Evolutionary conservation across 1,139 yeast species (phyloP).

Genomic region (Magnusiomyces starmeri): DNA sequence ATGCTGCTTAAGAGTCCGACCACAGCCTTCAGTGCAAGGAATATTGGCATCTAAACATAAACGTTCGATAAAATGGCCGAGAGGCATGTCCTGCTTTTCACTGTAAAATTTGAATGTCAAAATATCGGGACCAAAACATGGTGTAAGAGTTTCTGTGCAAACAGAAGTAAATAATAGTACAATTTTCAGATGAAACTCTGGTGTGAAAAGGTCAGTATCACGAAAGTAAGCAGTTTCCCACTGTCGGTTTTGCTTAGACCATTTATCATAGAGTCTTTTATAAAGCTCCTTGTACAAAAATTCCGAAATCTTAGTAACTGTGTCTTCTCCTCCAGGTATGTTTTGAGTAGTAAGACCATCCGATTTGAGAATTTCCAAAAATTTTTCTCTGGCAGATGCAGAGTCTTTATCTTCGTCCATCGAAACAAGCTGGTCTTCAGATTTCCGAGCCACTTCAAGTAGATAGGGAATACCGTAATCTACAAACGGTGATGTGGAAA

Average conservation of each 20-base stretch:
- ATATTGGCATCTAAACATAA: conserved; percentile 60
- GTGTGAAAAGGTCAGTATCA: conserved; percentile 49
- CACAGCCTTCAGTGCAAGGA: conserved; percentile 76
- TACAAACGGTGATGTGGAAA: conserved; percentile 74
- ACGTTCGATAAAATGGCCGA: conserved; percentile 84
- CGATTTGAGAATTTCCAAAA: conserved; percentile 15
- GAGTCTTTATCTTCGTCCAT: conserved; percentile 30
- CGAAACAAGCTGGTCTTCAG: conserved; percentile 42
- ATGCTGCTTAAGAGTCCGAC: conserved; percentile 63
- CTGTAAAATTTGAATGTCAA: conserved; percentile 81
- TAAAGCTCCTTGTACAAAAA: conserved; percentile 24
- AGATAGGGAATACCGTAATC: conserved; percentile 60
- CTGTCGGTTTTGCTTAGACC: conserved; percentile 39
- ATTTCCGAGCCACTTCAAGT: conserved; percentile 46
- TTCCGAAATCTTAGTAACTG: conserved; percentile 22
- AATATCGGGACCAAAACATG: conserved; percentile 85
- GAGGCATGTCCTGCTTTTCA: conserved; percentile 71
- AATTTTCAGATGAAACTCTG: conserved; percentile 70
- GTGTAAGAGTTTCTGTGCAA: conserved; percentile 77
- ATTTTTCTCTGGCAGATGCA: conserved; percentile 21
- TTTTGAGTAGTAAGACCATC: conserved; percentile 18
- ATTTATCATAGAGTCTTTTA: conserved; percentile 25
- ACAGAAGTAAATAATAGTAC: conserved; percentile 76
- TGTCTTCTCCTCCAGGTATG: conserved; percentile 25
- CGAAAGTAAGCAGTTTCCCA: conserved; percentile 56